Evolutionary conservation across 768 basidiomycete genomes (phyloP), one percentile per base, ranked within the genome.

Genomic region (Calocybe cyanea): DNA sequence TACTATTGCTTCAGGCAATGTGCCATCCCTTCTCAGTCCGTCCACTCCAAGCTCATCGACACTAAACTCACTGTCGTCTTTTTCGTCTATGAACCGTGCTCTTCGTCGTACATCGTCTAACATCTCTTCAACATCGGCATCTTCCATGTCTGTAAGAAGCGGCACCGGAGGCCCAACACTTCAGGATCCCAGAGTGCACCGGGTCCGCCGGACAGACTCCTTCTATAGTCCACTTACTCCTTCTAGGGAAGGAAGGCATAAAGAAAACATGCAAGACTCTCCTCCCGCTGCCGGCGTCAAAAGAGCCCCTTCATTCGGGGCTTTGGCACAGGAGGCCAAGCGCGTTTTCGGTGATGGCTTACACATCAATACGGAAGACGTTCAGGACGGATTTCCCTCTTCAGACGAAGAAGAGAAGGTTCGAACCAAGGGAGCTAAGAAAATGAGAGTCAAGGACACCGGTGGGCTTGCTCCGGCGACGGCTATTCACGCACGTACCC

Each of bases 401-500:
- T 85, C 83, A 15, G 87, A 89, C 56, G 87, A 88, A 52, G 87
- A 88, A 57, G 85, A 89, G 65, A 82, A 80, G 61, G 55, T 72
- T 18, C 76, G 85, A 30, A 73, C 70, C 32, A 71, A 70, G 51
- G 71, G 69, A 28, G 81, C 72, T 18, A 89, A 88, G 75, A 87
- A 83, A 64, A 65, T 72, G 39, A 72, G 78, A 43, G 66, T 61
- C 18, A 65, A 63, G 57, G 57, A 59, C 7, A 47, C 43, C 9
- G 39, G 46, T 1, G 53, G 49, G 11, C 38, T 48, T 7, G 45
- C 43, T 31, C 32, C 56, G 54, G 46, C 66, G 55, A 44, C 30
- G 37, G 37, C 61, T 60, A 30, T 55, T 49, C 44, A 48, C 62
- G 48, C 57, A 55, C 45, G 54, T 55, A 24, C 44, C 54, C 37